A percentile compares a stretch with the other conserved stretches of the same genome.
Conservation (phyloP, 148 eudicot species). For the Cornus florida region DNA sequence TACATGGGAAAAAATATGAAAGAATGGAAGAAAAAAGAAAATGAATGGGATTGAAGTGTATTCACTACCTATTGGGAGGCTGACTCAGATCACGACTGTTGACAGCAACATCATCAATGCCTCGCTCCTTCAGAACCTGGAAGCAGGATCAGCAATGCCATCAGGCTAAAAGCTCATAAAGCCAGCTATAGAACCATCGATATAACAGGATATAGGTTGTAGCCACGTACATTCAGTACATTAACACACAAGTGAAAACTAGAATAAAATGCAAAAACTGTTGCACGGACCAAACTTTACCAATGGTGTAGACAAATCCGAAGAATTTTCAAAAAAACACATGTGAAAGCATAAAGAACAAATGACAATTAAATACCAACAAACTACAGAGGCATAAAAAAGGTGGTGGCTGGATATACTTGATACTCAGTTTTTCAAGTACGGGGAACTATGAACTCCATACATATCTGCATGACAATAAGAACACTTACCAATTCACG, state of each 20-base stretch:
- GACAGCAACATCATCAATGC: slow-evolving; percentile 50
- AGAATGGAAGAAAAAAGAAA: neutral
- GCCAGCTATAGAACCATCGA: neutral
- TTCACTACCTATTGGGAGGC: slow-evolving; percentile 48
- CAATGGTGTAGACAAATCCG: no score
- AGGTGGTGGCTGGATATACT: neutral
- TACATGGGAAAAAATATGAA: neutral
- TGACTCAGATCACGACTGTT: slow-evolving; percentile 41
- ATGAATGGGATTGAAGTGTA: neutral
- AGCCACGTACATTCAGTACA: neutral
- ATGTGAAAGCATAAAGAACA: neutral
- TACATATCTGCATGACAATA: neutral
- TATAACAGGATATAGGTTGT: neutral
- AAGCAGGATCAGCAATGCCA: slow-evolving; percentile 9
- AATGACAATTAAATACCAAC: neutral
- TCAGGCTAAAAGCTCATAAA: neutral
- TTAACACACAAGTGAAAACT: neutral
- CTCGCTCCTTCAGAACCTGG: slow-evolving; percentile 77
- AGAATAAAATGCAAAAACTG: neutral
- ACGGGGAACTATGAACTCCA: neutral
- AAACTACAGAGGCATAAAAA: neutral
- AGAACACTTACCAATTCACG: slow-evolving; percentile 65
- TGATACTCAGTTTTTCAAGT: neutral
- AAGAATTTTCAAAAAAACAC: neutral
- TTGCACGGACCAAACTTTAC: neutral